phyloP scores from a whole-genome alignment of 106 monocot species.

The Acorus calamus region DNA sequence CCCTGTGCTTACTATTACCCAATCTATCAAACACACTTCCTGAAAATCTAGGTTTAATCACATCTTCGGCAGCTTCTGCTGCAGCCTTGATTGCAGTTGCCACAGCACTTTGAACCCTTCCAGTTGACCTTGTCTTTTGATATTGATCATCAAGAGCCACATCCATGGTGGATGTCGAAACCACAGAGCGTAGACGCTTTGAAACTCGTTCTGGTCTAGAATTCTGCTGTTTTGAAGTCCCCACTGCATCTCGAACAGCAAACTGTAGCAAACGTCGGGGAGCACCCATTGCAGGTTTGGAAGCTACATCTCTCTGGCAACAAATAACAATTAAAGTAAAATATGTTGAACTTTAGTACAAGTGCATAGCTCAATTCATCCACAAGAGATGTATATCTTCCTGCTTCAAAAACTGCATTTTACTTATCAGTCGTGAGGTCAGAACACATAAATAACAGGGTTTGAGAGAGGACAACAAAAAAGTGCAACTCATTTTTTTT shows the following conservation, averaged over 20 bases:
- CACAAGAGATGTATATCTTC: too few relatives aligned
- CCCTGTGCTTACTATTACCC: conserved; percentile 8
- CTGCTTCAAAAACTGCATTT: too few relatives aligned
- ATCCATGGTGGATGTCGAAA: conserved; percentile 37
- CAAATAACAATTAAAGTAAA: neutral
- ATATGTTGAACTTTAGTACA: neutral
- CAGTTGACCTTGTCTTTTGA: conserved; percentile 29
- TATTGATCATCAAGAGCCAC: conserved; percentile 19
- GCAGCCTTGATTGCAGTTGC: conserved; percentile 55
- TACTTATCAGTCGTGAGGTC: too few relatives aligned
- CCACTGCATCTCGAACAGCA: conserved; percentile 85
- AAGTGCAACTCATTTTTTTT: too few relatives aligned
- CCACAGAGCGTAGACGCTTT: conserved; percentile 67
- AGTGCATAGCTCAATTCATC: too few relatives aligned
- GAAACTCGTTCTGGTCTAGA: conserved; percentile 35
- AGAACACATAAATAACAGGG: too few relatives aligned
- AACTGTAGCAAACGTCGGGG: conserved; percentile 82
- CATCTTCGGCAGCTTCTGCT: conserved; percentile 79
- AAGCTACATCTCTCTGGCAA: conserved; percentile 34
- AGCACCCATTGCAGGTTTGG: conserved; percentile 34
- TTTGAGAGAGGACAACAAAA: too few relatives aligned
- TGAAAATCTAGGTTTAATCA: conserved; percentile 28
- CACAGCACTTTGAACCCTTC: conserved; percentile 20
- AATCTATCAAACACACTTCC: conserved; percentile 72
- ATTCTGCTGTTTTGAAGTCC: conserved; percentile 31